Base-by-base conservation (phyloP, 148 eudicot species). In the Talinum fruticosum region DNA sequence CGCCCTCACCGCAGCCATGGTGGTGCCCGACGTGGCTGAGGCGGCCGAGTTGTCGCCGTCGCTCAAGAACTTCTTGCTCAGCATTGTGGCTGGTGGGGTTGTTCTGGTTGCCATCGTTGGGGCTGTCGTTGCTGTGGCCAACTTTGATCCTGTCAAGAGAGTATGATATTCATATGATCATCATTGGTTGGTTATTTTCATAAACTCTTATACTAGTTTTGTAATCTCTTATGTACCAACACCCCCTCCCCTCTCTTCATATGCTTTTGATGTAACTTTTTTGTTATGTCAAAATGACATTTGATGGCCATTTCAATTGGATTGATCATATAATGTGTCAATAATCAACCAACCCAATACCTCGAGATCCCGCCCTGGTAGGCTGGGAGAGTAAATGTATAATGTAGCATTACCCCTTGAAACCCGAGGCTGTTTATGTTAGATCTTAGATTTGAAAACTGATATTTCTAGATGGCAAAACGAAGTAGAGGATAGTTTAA, bases 131-230 rank as follows among this genome's bases (percentile, higher is more conserved):
- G 90, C 90, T 67, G 92, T 89, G 12, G 76, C 92, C 74, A 87
- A 85, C 86, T 89, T 89, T 32, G 90, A 89, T 26, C 92, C 92
- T 68, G 92, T 89, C 47, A 89, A 89, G 68, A 83, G 88, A 41
- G 79, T 13, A 14, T 86, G 44, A 54, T 21, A 8, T 7, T 51
- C 21, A 51, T 10, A 51, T 10, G 65, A 85, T 71, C 28, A 35
- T 36, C 38, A 26, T n/a, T 59, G 32, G 7, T 21, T 0, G 15
- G 57, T 69, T 19, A 2, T 28, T 23, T 7, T 34, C 7, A 2
- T 41, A 23, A 15, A 23, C 4, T 45, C 4, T 59, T 59, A n/a
- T n/a, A n/a, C 29, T 69, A 12, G 8, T 47, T 34, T 33, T 67
- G 44, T 67, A 67, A 13, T 2, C 26, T 53, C 16, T 73, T 15